Conservation (phyloP, 1,284 basidiomycete genomes). For the Pulveroboletus sp. region DNA sequence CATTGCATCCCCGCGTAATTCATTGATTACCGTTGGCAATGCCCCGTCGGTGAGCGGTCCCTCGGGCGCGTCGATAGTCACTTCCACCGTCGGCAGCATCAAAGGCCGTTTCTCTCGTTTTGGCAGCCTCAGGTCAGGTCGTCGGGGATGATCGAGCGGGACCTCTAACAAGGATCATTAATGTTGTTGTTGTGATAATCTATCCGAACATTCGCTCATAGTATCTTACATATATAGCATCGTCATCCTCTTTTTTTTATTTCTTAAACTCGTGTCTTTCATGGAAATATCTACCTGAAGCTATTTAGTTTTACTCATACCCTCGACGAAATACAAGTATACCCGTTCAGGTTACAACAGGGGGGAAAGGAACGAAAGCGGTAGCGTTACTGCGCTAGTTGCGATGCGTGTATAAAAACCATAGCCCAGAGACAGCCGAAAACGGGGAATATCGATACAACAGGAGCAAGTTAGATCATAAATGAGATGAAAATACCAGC, state of each 20-base stretch:
- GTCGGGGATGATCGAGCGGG: slow-evolving; percentile 40
- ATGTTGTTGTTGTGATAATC: slow-evolving; percentile 9
- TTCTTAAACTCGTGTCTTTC: neutral
- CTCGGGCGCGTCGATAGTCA: slow-evolving; percentile 52
- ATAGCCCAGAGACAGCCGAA: neutral
- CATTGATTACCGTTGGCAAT: slow-evolving; percentile 66
- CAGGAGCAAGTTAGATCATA: slow-evolving; percentile 28
- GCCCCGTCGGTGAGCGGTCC: slow-evolving; percentile 42
- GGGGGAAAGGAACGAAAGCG: slow-evolving; percentile 9
- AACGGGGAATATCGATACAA: slow-evolving; percentile 31
- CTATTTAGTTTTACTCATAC: slow-evolving; percentile 24
- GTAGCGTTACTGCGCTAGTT: slow-evolving; percentile 15
- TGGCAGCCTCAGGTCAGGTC: slow-evolving; percentile 70
- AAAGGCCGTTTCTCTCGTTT: slow-evolving; percentile 70
- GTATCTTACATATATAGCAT: slow-evolving; percentile 1
- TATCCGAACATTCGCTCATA: neutral
- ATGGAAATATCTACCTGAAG: slow-evolving; percentile 1
- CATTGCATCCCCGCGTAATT: slow-evolving; percentile 66
- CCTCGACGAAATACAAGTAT: slow-evolving; percentile 26
- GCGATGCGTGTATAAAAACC: slow-evolving; percentile 11
- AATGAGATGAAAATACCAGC: slow-evolving; percentile 8
- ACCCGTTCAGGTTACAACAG: slow-evolving; percentile 20
- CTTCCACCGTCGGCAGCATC: slow-evolving; percentile 56
- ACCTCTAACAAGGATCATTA: neutral
- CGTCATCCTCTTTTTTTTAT: neutral